Evolutionary conservation across 108 stramenopile species (phyloP), one percentile per base, ranked within the genome.

Genomic region (Schizochytrium sp.): DNA sequence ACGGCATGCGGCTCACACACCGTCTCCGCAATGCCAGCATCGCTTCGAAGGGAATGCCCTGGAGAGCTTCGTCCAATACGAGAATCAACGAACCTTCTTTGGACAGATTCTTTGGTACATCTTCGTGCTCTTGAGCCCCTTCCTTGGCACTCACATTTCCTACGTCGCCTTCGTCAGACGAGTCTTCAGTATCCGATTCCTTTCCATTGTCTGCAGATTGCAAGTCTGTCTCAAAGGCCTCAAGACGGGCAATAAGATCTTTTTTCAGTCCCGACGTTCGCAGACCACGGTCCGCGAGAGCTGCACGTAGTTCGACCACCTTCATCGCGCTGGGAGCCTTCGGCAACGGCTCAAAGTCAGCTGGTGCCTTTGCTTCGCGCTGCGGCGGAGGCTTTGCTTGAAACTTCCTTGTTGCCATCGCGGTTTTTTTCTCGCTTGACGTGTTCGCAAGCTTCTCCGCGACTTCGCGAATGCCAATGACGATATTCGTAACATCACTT

Each of bases 31-130:
- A 90, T 57, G 93, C 92, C n/a, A 93, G 92, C 93, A 97, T 92
- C 43, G 95, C 94, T 91, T 99, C 98, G 76, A 96, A 97, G 34
- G 98, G 98, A 92, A 99, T 93, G 18, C 96, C 90, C 29, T 98
- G 98, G 5, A 99, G 90, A 87, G 96, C 89, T 90, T 99, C 98
- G 88, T 98, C 98, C 23, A 99, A 91, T 58, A 98, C 92, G 8
- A 99, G 93, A 44, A 99, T 57, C 57, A 93, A 88, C 87, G 91
- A 92, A 47, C 93, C 90, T 6, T 59, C 58, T 19, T 59, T 59
- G 72, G 28, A 72, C 23, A 19, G 1, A 16, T 29, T 3, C 1
- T 18, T 83, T 53, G 45, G 8, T 5, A 2, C 23, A 23, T 4
- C 29, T 25, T 23, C 72, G 29, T 18, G 3, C 23, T 72, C 21